These are phyloP conservation scores for Sophora flavescens DNA, from an alignment of 306 rosid genomes.

Conservation along the genomic window DNA sequence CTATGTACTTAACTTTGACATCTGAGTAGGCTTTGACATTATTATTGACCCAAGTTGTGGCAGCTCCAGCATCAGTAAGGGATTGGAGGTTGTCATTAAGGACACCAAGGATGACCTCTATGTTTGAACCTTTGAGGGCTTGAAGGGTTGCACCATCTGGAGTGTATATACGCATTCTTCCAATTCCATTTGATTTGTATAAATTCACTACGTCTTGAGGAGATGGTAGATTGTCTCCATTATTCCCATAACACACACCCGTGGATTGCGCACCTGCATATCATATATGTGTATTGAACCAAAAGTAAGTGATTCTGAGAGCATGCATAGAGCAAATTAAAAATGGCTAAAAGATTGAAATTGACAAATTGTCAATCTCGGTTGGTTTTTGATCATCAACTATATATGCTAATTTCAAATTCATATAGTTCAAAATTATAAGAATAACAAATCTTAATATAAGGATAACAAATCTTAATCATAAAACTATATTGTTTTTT, in stretches of 20 bases:
- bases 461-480: no score
- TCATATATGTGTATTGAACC: neutral
- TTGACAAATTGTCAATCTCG: neutral
- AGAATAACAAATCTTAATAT: no score
- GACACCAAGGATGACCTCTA: slow-evolving; percentile 61
- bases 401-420: no score
- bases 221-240: slow-evolving; percentile 57
- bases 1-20: slow-evolving; percentile 58
- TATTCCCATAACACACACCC: slow-evolving; percentile 67
- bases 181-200: slow-evolving; percentile 57
- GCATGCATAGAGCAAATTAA: neutral
- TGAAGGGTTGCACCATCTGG: slow-evolving; percentile 49
- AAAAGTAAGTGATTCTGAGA: neutral
- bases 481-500: no score
- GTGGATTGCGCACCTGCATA: slow-evolving; percentile 62
- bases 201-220: slow-evolving; percentile 51
- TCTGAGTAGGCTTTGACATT: slow-evolving; percentile 48
- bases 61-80: slow-evolving; percentile 52
- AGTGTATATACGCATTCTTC: slow-evolving; percentile 54
- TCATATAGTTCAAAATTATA: no score
- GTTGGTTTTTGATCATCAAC: no score
- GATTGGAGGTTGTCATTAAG: slow-evolving; percentile 43
- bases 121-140: slow-evolving; percentile 70
- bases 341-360: neutral
- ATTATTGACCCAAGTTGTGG: slow-evolving; percentile 57